Conservation (phyloP, 257 asterid genomes). For the Plantago ovata region DNA sequence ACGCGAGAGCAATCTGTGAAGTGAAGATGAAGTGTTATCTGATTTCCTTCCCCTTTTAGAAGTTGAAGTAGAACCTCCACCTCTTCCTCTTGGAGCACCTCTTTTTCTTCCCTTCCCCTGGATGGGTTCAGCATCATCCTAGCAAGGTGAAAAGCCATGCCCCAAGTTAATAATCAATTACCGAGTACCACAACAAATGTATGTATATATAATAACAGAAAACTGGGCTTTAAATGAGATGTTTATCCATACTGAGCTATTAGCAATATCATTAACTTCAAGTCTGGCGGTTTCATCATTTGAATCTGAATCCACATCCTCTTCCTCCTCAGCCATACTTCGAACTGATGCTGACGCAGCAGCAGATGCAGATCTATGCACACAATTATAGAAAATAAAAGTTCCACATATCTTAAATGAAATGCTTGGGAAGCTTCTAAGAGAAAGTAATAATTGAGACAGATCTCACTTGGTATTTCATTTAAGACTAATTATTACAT, state of each 20-base stretch:
- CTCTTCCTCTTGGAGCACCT: slow-evolving; percentile 89
- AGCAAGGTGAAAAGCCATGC: slow-evolving; percentile 18
- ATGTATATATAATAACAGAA: slow-evolving; percentile 4
- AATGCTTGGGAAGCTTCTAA: neutral
- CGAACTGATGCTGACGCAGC: slow-evolving; percentile 73
- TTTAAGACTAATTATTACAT: too few species aligned
- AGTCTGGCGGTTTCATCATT: slow-evolving; percentile 65
- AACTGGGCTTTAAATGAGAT: slow-evolving; percentile 21
- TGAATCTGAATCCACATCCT: slow-evolving; percentile 73
- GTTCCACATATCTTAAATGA: too few species aligned
- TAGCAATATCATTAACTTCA: slow-evolving; percentile 47
- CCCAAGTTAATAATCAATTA: slow-evolving; percentile 3
- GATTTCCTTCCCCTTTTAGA: slow-evolving; percentile 83
- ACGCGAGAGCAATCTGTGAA: slow-evolving; percentile 58
- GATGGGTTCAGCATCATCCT: slow-evolving; percentile 58
- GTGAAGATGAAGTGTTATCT: slow-evolving; percentile 70
- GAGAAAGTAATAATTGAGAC: slow-evolving; percentile 1
- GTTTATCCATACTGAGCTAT: slow-evolving; percentile 60
- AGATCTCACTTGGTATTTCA: neutral
- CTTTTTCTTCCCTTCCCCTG: slow-evolving; percentile 75
- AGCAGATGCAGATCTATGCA: slow-evolving; percentile 68
- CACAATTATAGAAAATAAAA: slow-evolving; percentile 6
- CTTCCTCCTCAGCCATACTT: slow-evolving; percentile 71
- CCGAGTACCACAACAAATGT: neutral
- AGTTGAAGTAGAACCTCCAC: slow-evolving; percentile 57